Base-by-base conservation (phyloP, 2,329 filamentous ascomycete species). In the Verticillium isaacii region DNA sequence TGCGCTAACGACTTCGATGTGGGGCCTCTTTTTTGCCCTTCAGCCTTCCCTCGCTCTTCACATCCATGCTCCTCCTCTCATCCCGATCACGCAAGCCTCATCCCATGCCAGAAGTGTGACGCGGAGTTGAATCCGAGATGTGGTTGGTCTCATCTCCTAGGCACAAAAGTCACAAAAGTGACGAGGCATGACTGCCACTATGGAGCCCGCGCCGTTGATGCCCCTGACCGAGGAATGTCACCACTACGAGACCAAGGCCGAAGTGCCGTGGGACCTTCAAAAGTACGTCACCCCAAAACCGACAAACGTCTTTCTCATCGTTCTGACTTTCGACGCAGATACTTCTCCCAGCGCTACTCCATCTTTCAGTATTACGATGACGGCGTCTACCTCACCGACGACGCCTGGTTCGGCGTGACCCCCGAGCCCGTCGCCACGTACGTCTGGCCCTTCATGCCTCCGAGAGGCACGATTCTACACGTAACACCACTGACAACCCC, bases 401-500 rank as follows among this genome's bases (percentile, higher is more conserved):
- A 94, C 76, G 90, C 93, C 60, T 99, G 95, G 95, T 99, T 95
- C 73, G 95, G 93, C 61, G 93, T 98, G 8, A 99, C 96, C 0
- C 93, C 95, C 15, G 94, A 99, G 74, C 90, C 91, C 5, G 86
- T 99, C 32, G 95, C 95, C 63, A 87, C 83, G 91, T 95, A 80
- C 69, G 82, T 77, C 62, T 19, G 11, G 23, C 41, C 41, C 52
- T 55, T 25, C 29, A n/a, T 11, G 19, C 11, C 12, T 3, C 15
- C 32, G 14, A 36, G 34, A 11, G 34, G 3, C 54, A 12, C 15
- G 11, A 5, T 2, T 12, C 54, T 25, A 8, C 25, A 23, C 4
- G 32, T 32, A 11, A 55, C n/a, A 19, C 32, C 54, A 32, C 54
- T 56, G 25, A 56, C 19, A 3, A 12, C 11, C 25, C 19, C 29